Percentiles rank a stretch among this genome's conserved stretches.
phyloP scores from a whole-genome alignment of 1,139 yeast genomes.

The Hyphopichia wangnamkhiaoensis region DNA sequence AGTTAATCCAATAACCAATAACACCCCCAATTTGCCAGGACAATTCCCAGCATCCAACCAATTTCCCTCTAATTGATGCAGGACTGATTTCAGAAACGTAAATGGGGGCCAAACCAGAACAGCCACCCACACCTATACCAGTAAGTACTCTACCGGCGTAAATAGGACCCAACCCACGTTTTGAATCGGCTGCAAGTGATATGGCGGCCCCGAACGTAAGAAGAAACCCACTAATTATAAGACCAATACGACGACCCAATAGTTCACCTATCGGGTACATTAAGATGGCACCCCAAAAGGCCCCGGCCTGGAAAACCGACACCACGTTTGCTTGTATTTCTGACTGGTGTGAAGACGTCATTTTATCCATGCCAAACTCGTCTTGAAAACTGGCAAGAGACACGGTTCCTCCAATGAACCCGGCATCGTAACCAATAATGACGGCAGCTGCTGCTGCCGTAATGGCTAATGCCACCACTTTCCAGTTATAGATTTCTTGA shows the following conservation, averaged over 20 bases:
- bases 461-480: conserved; percentile 20
- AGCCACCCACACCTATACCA: conserved; percentile 38
- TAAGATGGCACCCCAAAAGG: conserved; percentile 31
- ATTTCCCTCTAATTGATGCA: conserved; percentile 31
- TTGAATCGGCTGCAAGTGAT: conserved; percentile 22
- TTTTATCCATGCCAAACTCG: conserved; percentile 27
- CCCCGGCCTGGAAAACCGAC: conserved; percentile 38
- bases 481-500: conserved; percentile 23
- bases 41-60: conserved; percentile 52
- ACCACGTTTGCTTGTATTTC: conserved; percentile 29
- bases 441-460: conserved; percentile 33
- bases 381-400: conserved; percentile 24
- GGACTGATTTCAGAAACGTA: conserved; percentile 35
- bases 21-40: conserved; percentile 53
- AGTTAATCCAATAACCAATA: conserved; percentile 43
- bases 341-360: conserved; percentile 15
- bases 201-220: conserved; percentile 48
- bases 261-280: conserved; percentile 31
- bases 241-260: conserved; percentile 27
- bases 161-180: conserved; percentile 30
- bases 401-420: conserved; percentile 36
- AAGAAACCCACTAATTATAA: conserved; percentile 31
- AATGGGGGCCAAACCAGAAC: conserved; percentile 35
- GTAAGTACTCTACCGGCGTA: conserved; percentile 39
- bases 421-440: conserved; percentile 38